A percentile compares a stretch with the other conserved stretches of the same genome.
phyloP scores from a whole-genome alignment of 176 grass and related monocot genomes.

The Eragrostis nindensis region DNA sequence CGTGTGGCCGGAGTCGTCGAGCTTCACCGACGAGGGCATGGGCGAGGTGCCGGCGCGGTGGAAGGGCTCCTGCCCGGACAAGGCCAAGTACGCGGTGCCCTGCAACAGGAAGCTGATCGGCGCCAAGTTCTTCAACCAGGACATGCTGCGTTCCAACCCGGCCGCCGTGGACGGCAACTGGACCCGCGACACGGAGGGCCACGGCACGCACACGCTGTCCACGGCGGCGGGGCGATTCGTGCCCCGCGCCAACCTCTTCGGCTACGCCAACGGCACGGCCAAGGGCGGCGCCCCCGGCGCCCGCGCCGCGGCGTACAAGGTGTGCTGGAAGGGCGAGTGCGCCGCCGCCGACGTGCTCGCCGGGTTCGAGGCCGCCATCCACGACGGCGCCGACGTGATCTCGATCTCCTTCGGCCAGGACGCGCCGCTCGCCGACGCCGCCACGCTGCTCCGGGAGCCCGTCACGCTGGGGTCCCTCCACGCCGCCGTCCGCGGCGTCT shows the following conservation, averaged over 20 bases:
- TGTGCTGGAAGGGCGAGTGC: conserved; percentile 69
- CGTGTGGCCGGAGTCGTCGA: conserved; percentile 82
- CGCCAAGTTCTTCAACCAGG: conserved; percentile 62
- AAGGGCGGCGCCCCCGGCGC: conserved; percentile 70
- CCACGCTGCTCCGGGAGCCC: conserved; percentile 36
- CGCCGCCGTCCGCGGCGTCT: conserved; percentile 46
- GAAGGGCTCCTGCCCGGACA: conserved; percentile 68
- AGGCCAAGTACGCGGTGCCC: conserved; percentile 42
- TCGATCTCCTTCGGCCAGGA: conserved; percentile 69
- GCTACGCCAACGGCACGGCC: conserved; percentile 70
- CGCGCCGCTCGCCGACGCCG: not conserved
- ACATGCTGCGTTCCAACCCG: conserved; percentile 26
- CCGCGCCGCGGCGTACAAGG: conserved; percentile 69
- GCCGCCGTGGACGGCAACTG: conserved; percentile 22
- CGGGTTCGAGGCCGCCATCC: conserved; percentile 72
- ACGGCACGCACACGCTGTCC: conserved; percentile 89
- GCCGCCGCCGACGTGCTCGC: conserved; percentile 61
- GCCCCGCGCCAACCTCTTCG: conserved; percentile 60
- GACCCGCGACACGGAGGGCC: conserved; percentile 70
- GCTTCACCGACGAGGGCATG: conserved; percentile 63
- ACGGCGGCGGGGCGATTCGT: conserved; percentile 68
- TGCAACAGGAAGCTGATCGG: conserved; percentile 94
- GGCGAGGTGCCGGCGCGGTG: conserved; percentile 59
- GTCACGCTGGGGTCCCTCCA: conserved; percentile 76
- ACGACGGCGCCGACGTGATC: conserved; percentile 74